These are phyloP conservation scores for Pelargonium fulgidum DNA, from an alignment of 441 rosid species.

Conservation along the genomic window DNA sequence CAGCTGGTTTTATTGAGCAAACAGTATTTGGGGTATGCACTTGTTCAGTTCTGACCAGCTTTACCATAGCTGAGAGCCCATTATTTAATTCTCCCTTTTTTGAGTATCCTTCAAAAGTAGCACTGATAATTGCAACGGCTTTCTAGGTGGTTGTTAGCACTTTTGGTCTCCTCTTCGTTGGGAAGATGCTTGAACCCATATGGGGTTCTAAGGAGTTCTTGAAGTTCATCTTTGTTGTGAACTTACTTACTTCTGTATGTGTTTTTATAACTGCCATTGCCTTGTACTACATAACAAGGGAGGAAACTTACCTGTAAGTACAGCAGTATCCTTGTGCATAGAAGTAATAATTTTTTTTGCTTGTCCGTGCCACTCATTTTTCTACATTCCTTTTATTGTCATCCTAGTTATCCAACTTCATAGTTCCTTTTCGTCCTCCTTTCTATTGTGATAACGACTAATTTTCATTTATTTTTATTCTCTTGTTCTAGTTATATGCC, in stretches of 20 bases:
- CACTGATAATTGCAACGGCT: constrained; percentile 19
- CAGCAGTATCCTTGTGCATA: constrained; percentile 13
- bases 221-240: constrained; percentile 79
- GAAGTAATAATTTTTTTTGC: constrained; percentile 5
- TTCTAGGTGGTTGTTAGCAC: constrained; percentile 61
- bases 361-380: constrained; percentile 1
- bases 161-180: constrained; percentile 76
- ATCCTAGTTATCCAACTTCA: neutral
- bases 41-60: neutral
- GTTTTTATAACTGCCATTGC: constrained; percentile 79
- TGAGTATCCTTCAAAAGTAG: neutral
- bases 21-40: constrained; percentile 67
- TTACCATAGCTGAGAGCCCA: constrained; percentile 1
- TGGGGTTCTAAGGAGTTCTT: constrained; percentile 97
- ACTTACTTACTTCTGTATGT: constrained; percentile 70
- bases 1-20: constrained; percentile 84
- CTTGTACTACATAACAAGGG: constrained; percentile 68
- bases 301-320: constrained; percentile 77
- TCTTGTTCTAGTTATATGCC: constrained; percentile 69
- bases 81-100: neutral
- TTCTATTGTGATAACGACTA: neutral
- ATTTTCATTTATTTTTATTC: constrained; percentile 3
- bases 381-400: neutral
- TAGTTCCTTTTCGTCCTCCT: neutral
- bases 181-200: constrained; percentile 87